phyloP scores from a whole-genome alignment of 2,329 filamentous ascomycete genomes.

The Aspergillus sp. region DNA sequence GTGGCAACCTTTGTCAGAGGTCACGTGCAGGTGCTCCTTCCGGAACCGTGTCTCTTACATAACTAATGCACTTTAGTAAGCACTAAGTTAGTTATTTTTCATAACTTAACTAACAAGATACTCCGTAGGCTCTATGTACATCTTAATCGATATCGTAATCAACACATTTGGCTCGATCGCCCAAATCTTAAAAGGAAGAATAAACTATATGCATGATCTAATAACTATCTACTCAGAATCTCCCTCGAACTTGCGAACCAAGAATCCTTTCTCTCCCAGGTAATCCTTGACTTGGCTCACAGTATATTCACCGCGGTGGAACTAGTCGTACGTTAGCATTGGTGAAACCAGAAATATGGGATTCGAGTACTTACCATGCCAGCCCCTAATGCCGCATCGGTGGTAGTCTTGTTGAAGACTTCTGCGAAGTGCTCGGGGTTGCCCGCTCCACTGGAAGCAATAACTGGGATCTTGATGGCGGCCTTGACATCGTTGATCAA shows the following conservation, averaged over 20 bases:
- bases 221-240: not conserved
- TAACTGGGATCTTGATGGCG: constrained; percentile 87
- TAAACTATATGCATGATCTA: no score
- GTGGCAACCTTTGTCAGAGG: not conserved
- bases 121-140: no score
- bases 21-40: not conserved
- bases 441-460: constrained; percentile 90
- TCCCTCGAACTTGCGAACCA: constrained; percentile 76
- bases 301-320: constrained; percentile 92
- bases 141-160: no score
- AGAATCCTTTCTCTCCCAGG: constrained; percentile 66
- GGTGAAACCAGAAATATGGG: not conserved
- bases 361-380: constrained; percentile 66
- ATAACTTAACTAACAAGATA: no score
- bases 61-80: no score
- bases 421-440: constrained; percentile 84
- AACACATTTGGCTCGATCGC: not conserved
- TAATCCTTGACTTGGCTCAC: constrained; percentile 91
- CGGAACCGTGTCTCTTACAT: no score
- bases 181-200: not conserved
- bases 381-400: constrained; percentile 90
- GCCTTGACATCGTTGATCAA: constrained; percentile 83
- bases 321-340: constrained; percentile 47
- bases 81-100: no score
- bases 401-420: constrained; percentile 80